Percentiles rank a stretch among this genome's conserved stretches.
phyloP scores from a whole-genome alignment of 176 grass and related monocot species.

The Carex parvula region DNA sequence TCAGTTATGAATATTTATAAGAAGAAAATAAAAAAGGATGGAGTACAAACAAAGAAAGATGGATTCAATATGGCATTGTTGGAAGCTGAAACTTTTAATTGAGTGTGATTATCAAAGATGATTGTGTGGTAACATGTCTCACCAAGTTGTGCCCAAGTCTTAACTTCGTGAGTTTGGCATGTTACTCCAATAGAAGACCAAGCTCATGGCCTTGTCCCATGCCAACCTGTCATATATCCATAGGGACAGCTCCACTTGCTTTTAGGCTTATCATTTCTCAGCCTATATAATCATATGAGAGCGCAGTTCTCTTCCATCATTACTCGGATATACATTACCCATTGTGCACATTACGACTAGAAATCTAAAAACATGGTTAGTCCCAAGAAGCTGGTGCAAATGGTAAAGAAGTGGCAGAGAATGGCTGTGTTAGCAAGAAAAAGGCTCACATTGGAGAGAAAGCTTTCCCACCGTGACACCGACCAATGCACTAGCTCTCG shows the following conservation, averaged over 20 bases:
- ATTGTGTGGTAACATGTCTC: neutral
- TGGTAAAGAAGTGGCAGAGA: constrained; percentile 45
- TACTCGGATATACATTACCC: neutral
- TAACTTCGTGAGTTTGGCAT: neutral
- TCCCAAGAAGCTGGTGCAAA: constrained; percentile 38
- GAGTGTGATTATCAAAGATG: neutral
- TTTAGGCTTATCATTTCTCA: neutral
- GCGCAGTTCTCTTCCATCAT: neutral
- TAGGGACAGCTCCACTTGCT: neutral
- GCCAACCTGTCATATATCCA: neutral
- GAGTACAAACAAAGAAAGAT: neutral
- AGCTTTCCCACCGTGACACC: neutral
- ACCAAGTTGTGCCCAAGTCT: neutral
- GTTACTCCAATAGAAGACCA: neutral
- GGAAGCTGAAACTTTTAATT: neutral
- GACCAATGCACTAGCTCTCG: neutral
- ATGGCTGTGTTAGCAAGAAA: constrained; percentile 28
- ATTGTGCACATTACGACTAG: neutral
- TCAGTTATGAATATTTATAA: neutral
- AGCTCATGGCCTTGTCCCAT: constrained; percentile 31
- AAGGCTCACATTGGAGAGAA: neutral
- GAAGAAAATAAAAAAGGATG: neutral
- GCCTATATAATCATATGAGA: constrained; percentile 3
- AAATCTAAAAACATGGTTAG: constrained; percentile 37
- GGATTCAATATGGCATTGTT: neutral